Evolutionary conservation across 2,329 filamentous ascomycete genomes (phyloP).

Genomic region (Aspergillaceae sp.): DNA sequence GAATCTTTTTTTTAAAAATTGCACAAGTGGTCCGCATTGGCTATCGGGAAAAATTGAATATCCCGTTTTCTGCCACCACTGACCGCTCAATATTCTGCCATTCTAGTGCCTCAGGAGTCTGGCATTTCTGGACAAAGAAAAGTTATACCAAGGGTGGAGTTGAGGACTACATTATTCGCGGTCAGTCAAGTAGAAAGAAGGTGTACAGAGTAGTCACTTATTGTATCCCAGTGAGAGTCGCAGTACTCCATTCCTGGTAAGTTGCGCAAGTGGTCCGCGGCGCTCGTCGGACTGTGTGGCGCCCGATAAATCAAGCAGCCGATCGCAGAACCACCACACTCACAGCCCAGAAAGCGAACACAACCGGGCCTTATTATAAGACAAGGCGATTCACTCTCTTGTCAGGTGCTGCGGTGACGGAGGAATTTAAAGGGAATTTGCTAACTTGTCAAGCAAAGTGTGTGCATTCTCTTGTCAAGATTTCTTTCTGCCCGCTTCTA

Average conservation of each 20-base stretch:
- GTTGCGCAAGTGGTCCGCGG: conserved; percentile 19
- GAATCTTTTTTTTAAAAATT: conserved; percentile 31
- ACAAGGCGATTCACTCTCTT: conserved; percentile 14
- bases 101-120: too few relatives aligned
- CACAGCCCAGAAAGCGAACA: conserved; percentile 5
- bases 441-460: conserved; percentile 10
- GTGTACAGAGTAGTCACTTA: too few relatives aligned
- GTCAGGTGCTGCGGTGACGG: conserved; percentile 13
- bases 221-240: too few relatives aligned
- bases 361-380: conserved; percentile 7
- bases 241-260: conserved; percentile 11
- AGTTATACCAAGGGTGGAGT: too few relatives aligned
- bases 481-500: too few relatives aligned
- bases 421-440: conserved; percentile 11
- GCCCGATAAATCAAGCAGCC: conserved; percentile 14
- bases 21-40: conserved; percentile 16
- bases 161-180: too few relatives aligned
- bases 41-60: conserved; percentile 12
- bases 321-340: conserved; percentile 11
- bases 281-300: conserved; percentile 20
- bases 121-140: too few relatives aligned
- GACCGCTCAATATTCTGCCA: too few relatives aligned
- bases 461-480: conserved; percentile 6
- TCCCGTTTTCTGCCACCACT: too few relatives aligned
- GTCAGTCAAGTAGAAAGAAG: too few relatives aligned